Base-by-base conservation (phyloP, 2,329 filamentous ascomycete species). In the Chalaropsis ovoidea region DNA sequence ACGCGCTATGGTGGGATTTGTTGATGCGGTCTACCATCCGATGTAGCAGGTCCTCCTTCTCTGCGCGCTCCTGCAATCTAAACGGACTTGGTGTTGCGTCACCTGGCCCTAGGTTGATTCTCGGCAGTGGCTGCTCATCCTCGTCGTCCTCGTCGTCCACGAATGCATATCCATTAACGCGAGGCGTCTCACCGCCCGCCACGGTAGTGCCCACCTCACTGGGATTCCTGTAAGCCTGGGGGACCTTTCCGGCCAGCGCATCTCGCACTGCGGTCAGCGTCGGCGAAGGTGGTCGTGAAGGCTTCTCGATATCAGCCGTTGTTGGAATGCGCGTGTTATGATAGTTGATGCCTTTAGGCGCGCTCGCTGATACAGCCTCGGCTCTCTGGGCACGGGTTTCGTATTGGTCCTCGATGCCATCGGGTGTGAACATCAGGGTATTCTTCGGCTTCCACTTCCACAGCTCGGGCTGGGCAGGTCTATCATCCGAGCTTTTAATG, bases 111-210 rank as follows among this genome's bases (percentile, higher is more conserved):
- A 88, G 76, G 64, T 86, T 76, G 71, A 87, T 79, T 68, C 77
- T 69, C n/a, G 78, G 75, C 10, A 67, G n/a, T 13, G 41, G 27
- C 5, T 31, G 60, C 41, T 47, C 49, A n/a, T 63, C 64, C 49
- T 71, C 47, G 0, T 83, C 82, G 49, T 82, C 80, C 61, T 88
- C 88, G 66, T 95, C 90, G 70, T 96, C 91, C 43, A 99, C 92
- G 75, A 96, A 97, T 0, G 90, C 84, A 74, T 96, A 99, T 0
- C 94, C 94, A 69, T 95, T 95, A 0, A 97, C 89, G 1, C 90
- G 82, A 0, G 93, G 94, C 0, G 93, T 97, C 67, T 81, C 82
- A 17, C 86, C 88, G 0, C 79, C 79, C 0, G 71, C 70, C 1
- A 80, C 80, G 4, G 64, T 62, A 52, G 66, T 68, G 6, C 64